Conservation (phyloP, 2,329 filamentous ascomycete genomes). For the Fusarium caatingaense region DNA sequence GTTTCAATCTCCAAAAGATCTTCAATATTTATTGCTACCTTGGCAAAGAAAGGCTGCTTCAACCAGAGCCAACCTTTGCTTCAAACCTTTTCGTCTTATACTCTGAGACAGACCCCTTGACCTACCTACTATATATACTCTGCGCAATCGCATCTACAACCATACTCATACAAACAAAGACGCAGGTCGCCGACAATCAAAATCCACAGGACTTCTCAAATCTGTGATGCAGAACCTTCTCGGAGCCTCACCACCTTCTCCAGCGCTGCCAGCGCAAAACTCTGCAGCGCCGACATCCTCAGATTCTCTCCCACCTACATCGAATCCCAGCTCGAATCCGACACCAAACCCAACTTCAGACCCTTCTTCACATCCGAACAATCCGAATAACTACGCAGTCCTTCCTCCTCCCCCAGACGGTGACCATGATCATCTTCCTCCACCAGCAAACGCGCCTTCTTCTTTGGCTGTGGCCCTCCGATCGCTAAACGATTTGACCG, state of each 20-base stretch:
- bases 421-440: conserved; percentile 46
- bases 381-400: conserved; percentile 47
- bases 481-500: conserved; percentile 59
- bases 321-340: conserved; percentile 41
- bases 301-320: conserved; percentile 32
- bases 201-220: conserved; percentile 57
- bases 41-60: conserved; percentile 5
- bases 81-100: conserved; percentile 3
- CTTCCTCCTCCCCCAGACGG: conserved; percentile 52
- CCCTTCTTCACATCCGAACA: conserved; percentile 41
- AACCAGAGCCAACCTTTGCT: conserved; percentile 7
- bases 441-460: conserved; percentile 42
- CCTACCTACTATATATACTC: neutral
- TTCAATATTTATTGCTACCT: conserved; percentile 18
- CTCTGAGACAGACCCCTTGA: conserved; percentile 3
- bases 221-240: conserved; percentile 60
- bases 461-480: conserved; percentile 57
- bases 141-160: conserved; percentile 20
- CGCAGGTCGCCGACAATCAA: conserved; percentile 52
- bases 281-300: conserved; percentile 48
- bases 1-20: conserved; percentile 26
- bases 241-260: conserved; percentile 47
- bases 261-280: conserved; percentile 44
- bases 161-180: conserved; percentile 40
- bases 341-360: conserved; percentile 38